A percentile compares a stretch with the other conserved stretches of the same genome.
phyloP scores from a whole-genome alignment of 2,329 filamentous ascomycete genomes.

The Pseudohalonectria lignicola region DNA sequence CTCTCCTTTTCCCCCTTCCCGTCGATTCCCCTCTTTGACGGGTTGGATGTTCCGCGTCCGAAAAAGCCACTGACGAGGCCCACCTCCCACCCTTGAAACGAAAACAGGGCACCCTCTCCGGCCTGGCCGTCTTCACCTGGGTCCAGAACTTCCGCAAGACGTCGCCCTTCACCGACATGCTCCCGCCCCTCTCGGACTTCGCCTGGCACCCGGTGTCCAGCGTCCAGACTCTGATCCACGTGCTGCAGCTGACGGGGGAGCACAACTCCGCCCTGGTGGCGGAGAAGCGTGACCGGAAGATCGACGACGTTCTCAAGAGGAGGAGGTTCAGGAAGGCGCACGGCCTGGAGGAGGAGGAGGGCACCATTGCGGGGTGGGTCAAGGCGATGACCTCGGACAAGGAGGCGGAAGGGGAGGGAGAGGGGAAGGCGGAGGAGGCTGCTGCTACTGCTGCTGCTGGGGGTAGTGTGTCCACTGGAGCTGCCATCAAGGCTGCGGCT shows the following conservation, averaged over 20 bases:
- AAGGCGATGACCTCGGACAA: neutral
- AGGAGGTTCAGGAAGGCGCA: constrained; percentile 77
- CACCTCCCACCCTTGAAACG: no score
- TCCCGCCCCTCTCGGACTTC: constrained; percentile 61
- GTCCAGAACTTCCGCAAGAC: constrained; percentile 67
- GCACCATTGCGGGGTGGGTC: constrained; percentile 25
- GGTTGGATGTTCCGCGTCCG: neutral
- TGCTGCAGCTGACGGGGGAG: constrained; percentile 66
- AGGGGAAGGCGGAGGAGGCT: neutral
- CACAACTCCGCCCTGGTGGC: constrained; percentile 57
- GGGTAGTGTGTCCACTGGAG: no score
- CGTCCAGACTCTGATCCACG: constrained; percentile 52
- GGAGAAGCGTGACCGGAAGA: constrained; percentile 59
- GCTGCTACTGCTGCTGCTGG: neutral
- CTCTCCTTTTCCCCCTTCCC: no score
- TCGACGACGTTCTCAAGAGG: constrained; percentile 83
- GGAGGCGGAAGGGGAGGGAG: neutral
- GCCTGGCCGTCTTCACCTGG: constrained; percentile 63
- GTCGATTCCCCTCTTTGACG: no score
- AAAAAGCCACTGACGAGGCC: constrained; percentile 3
- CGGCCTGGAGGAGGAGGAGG: constrained; percentile 50
- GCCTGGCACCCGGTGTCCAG: constrained; percentile 60
- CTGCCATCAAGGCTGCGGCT: no score
- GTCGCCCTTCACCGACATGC: constrained; percentile 69
- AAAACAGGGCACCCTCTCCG: constrained; percentile 50